Evolutionary conservation across 1,139 yeast genomes (phyloP), one percentile per base, ranked within the genome.

Genomic region (Suhomyces chickasaworum): DNA sequence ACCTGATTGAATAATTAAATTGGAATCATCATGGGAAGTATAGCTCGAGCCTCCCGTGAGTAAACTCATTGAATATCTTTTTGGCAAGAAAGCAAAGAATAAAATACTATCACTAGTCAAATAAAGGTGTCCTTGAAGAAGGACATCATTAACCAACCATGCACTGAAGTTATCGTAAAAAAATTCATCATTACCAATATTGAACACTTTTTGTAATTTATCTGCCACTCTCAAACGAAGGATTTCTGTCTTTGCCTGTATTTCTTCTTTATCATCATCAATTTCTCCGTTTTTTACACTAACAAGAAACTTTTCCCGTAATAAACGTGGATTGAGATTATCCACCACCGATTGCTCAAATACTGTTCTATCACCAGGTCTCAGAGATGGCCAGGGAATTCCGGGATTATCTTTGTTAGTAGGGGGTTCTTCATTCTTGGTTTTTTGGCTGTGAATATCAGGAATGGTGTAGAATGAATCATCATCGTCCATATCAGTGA

Each of bases 1-100:
- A 1, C 83, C 84, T 15, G 72, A 64, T 42, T 77, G 75, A 20
- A 75, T 59, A 12, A 63, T 58, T 15, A 58, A 49, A 33, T 63
- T 63, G 0, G 75, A 68, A 45, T 71, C 74, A 45, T 66, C 74
- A 33, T 47, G 52, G 15, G 50, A 47, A 13, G 53, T 46, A 16
- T 45, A 42, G 9, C 27, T 33, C 2, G 31, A 18, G 7, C 23
- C 23, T 7, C 36, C 17, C 0, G 39, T 17, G 15, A 29, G 25
- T 31, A 27, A 18, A 13, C 27, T 31, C n/a, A 48, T 37, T n/a
- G 58, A 50, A 27, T 57, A 58, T 13, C 61, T 65, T 46, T 77
- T 77, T 0, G 97, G 96, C n/a, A 91, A 65, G 55, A 83, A 85
- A 0, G 97, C 95, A 67, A 86, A 86, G 61, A 89, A 91, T 40